Percentiles rank a stretch among this genome's conserved stretches.
Conservation (phyloP, 2,329 filamentous ascomycete species). For the Paecilomyces sp. region DNA sequence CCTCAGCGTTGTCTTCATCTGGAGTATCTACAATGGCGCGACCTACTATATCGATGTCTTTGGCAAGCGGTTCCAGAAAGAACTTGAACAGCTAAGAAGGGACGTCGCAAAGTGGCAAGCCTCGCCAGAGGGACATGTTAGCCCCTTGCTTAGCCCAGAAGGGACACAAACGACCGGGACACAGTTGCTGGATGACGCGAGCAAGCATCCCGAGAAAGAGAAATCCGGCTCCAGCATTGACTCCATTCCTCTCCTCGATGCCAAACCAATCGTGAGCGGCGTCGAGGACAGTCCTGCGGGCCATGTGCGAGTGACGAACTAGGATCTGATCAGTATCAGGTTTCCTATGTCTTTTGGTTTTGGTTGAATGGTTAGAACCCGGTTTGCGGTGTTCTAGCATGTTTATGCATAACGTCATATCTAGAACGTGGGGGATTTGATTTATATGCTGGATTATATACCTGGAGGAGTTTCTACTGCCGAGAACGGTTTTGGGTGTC, state of each 20-base stretch:
- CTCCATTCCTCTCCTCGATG: slow-evolving; percentile 29
- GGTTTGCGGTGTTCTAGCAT: not conserved
- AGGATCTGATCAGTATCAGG: not conserved
- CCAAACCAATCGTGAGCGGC: slow-evolving; percentile 19
- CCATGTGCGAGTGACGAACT: slow-evolving; percentile 19
- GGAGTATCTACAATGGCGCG: slow-evolving; percentile 94
- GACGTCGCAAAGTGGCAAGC: slow-evolving; percentile 85
- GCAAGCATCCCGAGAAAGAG: slow-evolving; percentile 11
- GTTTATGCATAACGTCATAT: not conserved
- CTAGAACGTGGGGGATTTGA: not conserved
- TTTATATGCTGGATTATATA: not conserved
- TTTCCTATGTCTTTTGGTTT: not conserved
- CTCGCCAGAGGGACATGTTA: slow-evolving; percentile 25
- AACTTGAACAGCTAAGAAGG: slow-evolving; percentile 78
- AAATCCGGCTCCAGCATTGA: slow-evolving; percentile 21
- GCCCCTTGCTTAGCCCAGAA: slow-evolving; percentile 21
- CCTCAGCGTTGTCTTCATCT: slow-evolving; percentile 74
- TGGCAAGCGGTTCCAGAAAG: slow-evolving; percentile 92
- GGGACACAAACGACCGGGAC: slow-evolving; percentile 12
- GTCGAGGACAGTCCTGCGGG: slow-evolving; percentile 7
- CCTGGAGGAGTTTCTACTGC: not conserved
- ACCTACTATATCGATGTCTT: slow-evolving; percentile 99
- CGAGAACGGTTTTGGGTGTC: not conserved
- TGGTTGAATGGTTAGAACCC: not conserved
- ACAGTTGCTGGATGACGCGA: slow-evolving; percentile 12